Evolutionary conservation across 352 stramenopile genomes (phyloP).

Genomic region (Saprolegnia parasitica): DNA sequence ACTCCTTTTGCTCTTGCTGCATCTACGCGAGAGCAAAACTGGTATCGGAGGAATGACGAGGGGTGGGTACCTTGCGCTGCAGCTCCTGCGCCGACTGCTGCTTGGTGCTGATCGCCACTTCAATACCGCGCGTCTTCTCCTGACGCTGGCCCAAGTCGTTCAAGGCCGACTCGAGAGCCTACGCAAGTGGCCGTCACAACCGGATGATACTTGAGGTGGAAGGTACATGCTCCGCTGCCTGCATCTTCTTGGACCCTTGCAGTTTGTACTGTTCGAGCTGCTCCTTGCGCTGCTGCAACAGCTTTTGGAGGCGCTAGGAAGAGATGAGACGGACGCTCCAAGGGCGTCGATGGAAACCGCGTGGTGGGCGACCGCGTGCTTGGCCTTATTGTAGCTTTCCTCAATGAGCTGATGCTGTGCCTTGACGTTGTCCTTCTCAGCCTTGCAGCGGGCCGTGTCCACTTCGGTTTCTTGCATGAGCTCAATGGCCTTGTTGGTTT

Average conservation of each 20-base stretch:
- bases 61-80: slow-evolving; percentile 47
- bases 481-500: slow-evolving; percentile 54
- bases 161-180: slow-evolving; percentile 48
- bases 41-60: not conserved
- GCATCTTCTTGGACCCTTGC: slow-evolving; percentile 59
- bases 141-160: slow-evolving; percentile 57
- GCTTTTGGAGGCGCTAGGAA: slow-evolving; percentile 56
- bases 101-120: slow-evolving; percentile 49
- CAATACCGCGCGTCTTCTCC: slow-evolving; percentile 41
- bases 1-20: slow-evolving; percentile 14
- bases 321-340: no score
- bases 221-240: slow-evolving; percentile 38
- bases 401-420: slow-evolving; percentile 45
- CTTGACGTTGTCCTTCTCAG: slow-evolving; percentile 71
- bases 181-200: not conserved
- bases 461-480: slow-evolving; percentile 59
- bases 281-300: slow-evolving; percentile 62
- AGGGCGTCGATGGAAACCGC: slow-evolving; percentile 15
- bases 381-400: slow-evolving; percentile 42
- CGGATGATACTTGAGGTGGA: not conserved
- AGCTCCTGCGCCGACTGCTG: slow-evolving; percentile 53
- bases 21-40: not conserved
- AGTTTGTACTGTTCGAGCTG: slow-evolving; percentile 60
- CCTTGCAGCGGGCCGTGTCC: slow-evolving; percentile 61
- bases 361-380: slow-evolving; percentile 56